These are phyloP conservation scores for Stropharia rugosoannulata DNA, from an alignment of 768 basidiomycete species.

Conservation along the genomic window DNA sequence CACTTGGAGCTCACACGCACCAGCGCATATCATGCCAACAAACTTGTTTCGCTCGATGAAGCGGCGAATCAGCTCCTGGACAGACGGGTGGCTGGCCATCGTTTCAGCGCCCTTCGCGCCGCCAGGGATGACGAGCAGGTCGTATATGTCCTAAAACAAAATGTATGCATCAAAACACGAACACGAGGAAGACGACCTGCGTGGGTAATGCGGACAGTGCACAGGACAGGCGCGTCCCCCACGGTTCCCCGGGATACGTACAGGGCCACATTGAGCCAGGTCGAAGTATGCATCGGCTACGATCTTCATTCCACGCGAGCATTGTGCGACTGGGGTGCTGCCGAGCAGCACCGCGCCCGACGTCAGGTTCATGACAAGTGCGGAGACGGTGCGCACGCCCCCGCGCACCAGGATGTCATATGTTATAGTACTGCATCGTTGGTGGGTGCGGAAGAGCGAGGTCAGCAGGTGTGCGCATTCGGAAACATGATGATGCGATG, in stretches of 20 bases:
- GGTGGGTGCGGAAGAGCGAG: not conserved
- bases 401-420: conserved; percentile 84
- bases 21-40: conserved; percentile 87
- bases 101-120: conserved; percentile 78
- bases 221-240: not conserved
- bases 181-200: not conserved
- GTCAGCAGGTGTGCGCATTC: not conserved
- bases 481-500: too few species aligned
- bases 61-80: conserved; percentile 61
- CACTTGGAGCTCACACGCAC: conserved; percentile 36
- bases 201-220: not conserved
- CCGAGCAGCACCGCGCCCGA: conserved; percentile 16
- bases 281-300: conserved; percentile 62
- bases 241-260: conserved; percentile 23
- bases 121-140: conserved; percentile 74
- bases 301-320: conserved; percentile 75
- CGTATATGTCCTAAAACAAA: conserved; percentile 55
- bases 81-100: conserved; percentile 54
- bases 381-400: conserved; percentile 65
- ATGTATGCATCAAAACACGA: not conserved
- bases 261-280: conserved; percentile 43
- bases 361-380: conserved; percentile 46
- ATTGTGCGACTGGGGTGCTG: conserved; percentile 51
- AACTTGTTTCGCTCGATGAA: conserved; percentile 55
- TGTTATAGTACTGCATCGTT: conserved; percentile 59